Evolutionary conservation across 768 basidiomycete species (phyloP).

Genomic region (Aureoboletus auriporus): DNA sequence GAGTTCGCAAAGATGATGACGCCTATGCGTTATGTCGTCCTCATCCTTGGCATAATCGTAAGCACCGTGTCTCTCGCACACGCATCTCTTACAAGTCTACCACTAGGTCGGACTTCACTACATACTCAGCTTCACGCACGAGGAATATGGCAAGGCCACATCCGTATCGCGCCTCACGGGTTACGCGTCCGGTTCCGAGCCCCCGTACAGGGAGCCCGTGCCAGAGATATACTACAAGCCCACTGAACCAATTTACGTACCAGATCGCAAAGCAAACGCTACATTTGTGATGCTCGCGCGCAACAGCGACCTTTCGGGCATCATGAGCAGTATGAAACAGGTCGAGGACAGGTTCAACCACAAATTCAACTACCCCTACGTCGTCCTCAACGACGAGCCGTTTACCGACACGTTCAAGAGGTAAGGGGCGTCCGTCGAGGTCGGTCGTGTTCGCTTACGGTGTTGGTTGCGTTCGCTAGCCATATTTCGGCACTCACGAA

Average conservation of each 20-base stretch:
- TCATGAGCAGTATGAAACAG: conserved; percentile 62
- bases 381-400: conserved; percentile 82
- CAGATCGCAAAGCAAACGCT: conserved; percentile 72
- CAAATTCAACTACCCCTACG: conserved; percentile 77
- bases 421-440: conserved; percentile 29
- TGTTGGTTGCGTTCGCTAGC: conserved; percentile 19
- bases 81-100: conserved; percentile 7
- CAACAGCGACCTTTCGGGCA: conserved; percentile 58
- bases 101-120: conserved; percentile 38
- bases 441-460: conserved; percentile 4
- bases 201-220: conserved; percentile 57
- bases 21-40: conserved; percentile 53
- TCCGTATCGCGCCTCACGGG: conserved; percentile 32
- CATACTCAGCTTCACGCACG: conserved; percentile 40
- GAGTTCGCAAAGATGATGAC: conserved; percentile 46
- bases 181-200: conserved; percentile 21
- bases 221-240: conserved; percentile 55
- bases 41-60: conserved; percentile 46
- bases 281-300: conserved; percentile 77
- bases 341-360: conserved; percentile 88
- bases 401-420: conserved; percentile 75
- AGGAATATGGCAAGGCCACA: conserved; percentile 39
- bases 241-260: conserved; percentile 32
- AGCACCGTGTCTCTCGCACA: conserved; percentile 18
- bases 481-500: conserved; percentile 26